Evolutionary conservation across 257 asterid species (phyloP), one percentile per base, ranked within the genome.

Genomic region (Lantana camara): DNA sequence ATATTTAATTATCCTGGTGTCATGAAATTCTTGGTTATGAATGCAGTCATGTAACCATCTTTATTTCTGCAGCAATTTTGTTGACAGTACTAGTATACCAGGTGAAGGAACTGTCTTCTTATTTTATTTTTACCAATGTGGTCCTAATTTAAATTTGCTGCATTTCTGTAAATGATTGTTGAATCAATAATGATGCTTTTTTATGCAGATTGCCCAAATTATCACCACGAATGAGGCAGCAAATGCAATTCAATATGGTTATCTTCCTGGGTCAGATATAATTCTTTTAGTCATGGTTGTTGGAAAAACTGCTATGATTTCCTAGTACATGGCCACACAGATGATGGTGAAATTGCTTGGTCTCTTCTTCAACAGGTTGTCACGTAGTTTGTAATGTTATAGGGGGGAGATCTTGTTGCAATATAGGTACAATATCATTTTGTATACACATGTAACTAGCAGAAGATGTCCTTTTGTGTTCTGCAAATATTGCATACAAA

Each of bases 311-410:
- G 95, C 82, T 73, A 91, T 0, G 95, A 90, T 82, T 94, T 94
- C 72, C 16, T 88, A 30, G 75, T 88, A 70, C 61, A 84, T 14
- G 99, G 99, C 5, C 79, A 81, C 70, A 84, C 96, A 17, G 77
- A 94, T 17, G 99, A 94, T 12, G 78, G 82, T 38, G 92, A 90
- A 84, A 77, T 94, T 69, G 95, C 97, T n/a, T 94, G 96, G 97
- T 96, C 95, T 59, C 90, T 96, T 57, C 81, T 90, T 38, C 89
- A 81, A 65, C 92, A 68, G 71, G 79, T 67, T 45, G 73, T 81
- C 20, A 77, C 81, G 75, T 85, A 75, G 81, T 63, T 40, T 56
- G 35, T n/a, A n/a, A n/a, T n/a, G n/a, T 23, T n/a, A n/a, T n/a
- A n/a, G n/a, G n/a, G n/a, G n/a, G n/a, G n/a, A n/a, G n/a, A n/a